Percentiles rank a stretch among this genome's conserved stretches.
phyloP scores from a whole-genome alignment of 2,329 filamentous ascomycete species.

The Sphaerulina vaccinii region DNA sequence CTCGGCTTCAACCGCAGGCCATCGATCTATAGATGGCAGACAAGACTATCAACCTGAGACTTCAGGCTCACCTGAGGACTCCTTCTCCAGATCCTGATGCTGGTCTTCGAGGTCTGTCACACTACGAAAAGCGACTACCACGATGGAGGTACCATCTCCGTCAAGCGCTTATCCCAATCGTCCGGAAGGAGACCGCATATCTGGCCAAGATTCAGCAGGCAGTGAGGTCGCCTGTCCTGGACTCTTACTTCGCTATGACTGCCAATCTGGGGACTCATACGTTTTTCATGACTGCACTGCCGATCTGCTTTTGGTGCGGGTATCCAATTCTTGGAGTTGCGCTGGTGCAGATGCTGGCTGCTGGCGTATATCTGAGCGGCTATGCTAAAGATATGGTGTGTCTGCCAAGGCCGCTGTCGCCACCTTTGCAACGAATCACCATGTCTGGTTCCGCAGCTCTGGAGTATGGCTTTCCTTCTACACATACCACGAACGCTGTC shows the following conservation, averaged over 20 bases:
- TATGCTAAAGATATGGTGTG: constrained; percentile 94
- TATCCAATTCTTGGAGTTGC: constrained; percentile 81
- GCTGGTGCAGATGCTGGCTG: constrained; percentile 60
- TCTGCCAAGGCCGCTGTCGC: constrained; percentile 85
- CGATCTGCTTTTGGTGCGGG: constrained; percentile 95
- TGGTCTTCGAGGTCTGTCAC: constrained; percentile 73
- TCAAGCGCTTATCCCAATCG: constrained; percentile 76
- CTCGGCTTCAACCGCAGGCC: constrained; percentile 16
- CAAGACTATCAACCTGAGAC: constrained; percentile 19
- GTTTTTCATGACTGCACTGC: constrained; percentile 95
- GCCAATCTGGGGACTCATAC: constrained; percentile 97
- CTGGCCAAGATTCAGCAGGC: constrained; percentile 81
- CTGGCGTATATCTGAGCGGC: constrained; percentile 69
- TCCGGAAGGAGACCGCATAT: constrained; percentile 93
- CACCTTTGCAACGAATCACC: constrained; percentile 88
- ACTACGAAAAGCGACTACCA: constrained; percentile 66
- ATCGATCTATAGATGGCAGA: constrained; percentile 25
- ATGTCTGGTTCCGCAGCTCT: constrained; percentile 95
- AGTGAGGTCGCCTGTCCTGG: constrained; percentile 77
- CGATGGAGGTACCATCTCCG: constrained; percentile 85
- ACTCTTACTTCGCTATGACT: constrained; percentile 95
- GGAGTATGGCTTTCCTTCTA: constrained; percentile 96
- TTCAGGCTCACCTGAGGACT: constrained; percentile 30
- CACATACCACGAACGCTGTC: constrained; percentile 94
- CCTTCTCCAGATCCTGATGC: constrained; percentile 57